Conservation (phyloP, 1,284 basidiomycete species). For the Phlebopus sp. region DNA sequence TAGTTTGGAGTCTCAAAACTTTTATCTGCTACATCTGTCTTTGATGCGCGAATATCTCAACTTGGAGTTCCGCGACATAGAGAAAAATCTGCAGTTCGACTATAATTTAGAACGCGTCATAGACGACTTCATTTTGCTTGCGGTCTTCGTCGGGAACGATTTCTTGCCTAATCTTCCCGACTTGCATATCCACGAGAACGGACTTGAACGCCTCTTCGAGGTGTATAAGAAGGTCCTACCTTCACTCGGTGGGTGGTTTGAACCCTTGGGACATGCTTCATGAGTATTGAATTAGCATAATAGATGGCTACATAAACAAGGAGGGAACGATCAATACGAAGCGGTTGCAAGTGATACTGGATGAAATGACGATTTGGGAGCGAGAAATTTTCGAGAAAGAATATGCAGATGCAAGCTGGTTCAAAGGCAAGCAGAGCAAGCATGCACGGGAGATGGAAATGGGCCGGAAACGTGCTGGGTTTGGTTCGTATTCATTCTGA, state of each 20-base stretch:
- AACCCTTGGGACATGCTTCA: not conserved
- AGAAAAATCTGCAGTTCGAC: constrained; percentile 55
- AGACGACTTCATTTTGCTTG: constrained; percentile 96
- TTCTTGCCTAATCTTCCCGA: constrained; percentile 96
- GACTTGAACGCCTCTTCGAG: constrained; percentile 87
- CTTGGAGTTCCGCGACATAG: constrained; percentile 84
- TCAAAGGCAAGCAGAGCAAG: constrained; percentile 84
- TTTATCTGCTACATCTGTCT: constrained; percentile 93
- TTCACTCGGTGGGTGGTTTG: constrained; percentile 56
- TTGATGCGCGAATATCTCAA: constrained; percentile 97
- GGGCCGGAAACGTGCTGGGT: constrained; percentile 45
- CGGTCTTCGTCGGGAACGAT: constrained; percentile 97
- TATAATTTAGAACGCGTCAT: constrained; percentile 92
- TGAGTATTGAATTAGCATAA: constrained; percentile 1
- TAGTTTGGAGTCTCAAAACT: constrained; percentile 86
- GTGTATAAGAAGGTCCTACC: constrained; percentile 94
- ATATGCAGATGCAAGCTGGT: constrained; percentile 85
- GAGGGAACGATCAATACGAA: constrained; percentile 79
- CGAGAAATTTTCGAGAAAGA: constrained; percentile 89
- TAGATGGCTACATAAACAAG: constrained; percentile 94
- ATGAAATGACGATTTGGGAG: constrained; percentile 89
- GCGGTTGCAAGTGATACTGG: constrained; percentile 82
- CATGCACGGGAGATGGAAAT: constrained; percentile 60
- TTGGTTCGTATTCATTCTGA: constrained; percentile 41
- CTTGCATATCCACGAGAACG: constrained; percentile 97